A percentile compares a stretch with the other conserved stretches of the same genome.
phyloP scores from a whole-genome alignment of 1,284 basidiomycete genomes.

The Cutaneotrichosporon daszewskae region DNA sequence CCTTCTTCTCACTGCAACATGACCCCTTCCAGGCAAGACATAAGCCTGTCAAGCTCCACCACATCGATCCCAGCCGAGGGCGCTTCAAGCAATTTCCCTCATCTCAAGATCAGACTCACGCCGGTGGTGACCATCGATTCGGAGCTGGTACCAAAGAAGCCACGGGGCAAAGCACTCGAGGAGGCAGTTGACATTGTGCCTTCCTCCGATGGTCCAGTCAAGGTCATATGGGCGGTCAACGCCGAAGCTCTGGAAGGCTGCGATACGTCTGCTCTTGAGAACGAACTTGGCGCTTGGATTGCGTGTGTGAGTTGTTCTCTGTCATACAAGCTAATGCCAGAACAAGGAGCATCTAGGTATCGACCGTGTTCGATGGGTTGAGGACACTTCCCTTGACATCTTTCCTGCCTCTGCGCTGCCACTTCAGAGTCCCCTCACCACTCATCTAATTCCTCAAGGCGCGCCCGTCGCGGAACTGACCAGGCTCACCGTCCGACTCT shows the following conservation, averaged over 20 bases:
- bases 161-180: constrained; percentile 17
- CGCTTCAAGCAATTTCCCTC: too few relatives aligned
- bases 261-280: background rate
- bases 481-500: background rate
- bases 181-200: constrained; percentile 18
- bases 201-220: constrained; percentile 19
- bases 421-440: background rate
- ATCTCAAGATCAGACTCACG: constrained; percentile 15
- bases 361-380: background rate
- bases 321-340: constrained; percentile 2
- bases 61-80: background rate
- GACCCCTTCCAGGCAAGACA: too few relatives aligned
- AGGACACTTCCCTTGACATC: background rate
- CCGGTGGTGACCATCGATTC: constrained; percentile 12
- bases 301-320: background rate
- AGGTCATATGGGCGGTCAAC: constrained; percentile 5
- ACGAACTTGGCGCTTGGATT: constrained; percentile 1
- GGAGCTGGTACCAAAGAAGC: constrained; percentile 8
- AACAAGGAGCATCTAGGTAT: constrained; percentile 5
- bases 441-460: background rate
- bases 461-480: constrained; percentile 4
- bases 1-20: too few relatives aligned
- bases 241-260: background rate
- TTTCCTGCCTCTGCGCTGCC: background rate
- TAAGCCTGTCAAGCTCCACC: too few relatives aligned